Evolutionary conservation across 306 rosid genomes (phyloP).

Genomic region (Malus sieversii): DNA sequence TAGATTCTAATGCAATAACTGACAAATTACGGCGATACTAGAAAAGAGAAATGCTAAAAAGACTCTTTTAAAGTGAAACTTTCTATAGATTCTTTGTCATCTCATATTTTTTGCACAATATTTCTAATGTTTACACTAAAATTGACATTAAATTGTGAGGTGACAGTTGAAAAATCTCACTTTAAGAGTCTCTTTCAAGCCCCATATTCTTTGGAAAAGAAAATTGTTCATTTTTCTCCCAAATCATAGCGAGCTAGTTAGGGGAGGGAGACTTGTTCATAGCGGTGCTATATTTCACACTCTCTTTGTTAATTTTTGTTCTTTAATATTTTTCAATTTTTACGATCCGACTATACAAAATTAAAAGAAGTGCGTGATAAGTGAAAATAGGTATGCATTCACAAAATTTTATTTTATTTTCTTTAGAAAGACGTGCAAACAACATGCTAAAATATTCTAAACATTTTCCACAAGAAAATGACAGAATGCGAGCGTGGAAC

Average conservation of each 20-base stretch:
- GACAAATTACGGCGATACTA: fast-evolving
- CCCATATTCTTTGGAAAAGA: background rate
- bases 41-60: too few species aligned
- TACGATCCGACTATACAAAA: fast-evolving
- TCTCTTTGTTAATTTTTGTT: too few species aligned
- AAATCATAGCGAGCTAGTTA: background rate
- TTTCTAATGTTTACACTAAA: too few species aligned
- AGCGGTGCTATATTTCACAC: too few species aligned
- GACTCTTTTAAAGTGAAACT: too few species aligned
- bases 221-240: background rate
- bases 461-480: background rate
- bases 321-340: too few species aligned
- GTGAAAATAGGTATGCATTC: fast-evolving
- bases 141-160: fast-evolving
- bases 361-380: fast-evolving
- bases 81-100: too few species aligned
- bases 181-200: fast-evolving
- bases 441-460: background rate
- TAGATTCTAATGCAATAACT: too few species aligned
- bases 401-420: background rate
- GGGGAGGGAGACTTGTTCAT: background rate
- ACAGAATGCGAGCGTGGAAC: background rate
- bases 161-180: fast-evolving
- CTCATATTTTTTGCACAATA: too few species aligned
- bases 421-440: slow-evolving; percentile 3